A percentile compares a stretch with the other conserved stretches of the same genome.
phyloP scores from a whole-genome alignment of 1,284 basidiomycete species.

The Cryptococcus neoformans region DNA sequence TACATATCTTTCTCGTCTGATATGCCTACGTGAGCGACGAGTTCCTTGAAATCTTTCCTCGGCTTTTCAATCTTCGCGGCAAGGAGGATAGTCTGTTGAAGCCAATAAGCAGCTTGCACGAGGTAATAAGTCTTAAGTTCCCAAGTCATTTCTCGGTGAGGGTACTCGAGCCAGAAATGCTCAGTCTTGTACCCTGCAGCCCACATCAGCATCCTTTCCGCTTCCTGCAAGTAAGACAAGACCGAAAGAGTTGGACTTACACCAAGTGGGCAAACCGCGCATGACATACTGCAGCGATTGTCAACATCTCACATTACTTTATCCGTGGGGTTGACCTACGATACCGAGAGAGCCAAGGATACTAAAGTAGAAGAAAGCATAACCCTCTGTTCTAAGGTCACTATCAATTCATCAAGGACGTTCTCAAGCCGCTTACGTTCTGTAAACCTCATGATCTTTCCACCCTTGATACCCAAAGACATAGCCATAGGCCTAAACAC shows the following conservation, averaged over 20 bases:
- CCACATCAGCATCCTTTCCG: too few relatives aligned
- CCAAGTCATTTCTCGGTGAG: conserved; percentile 82
- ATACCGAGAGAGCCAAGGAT: conserved; percentile 70
- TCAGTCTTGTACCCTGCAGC: conserved; percentile 63
- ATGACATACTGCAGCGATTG: conserved; percentile 67
- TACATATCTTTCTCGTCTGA: neutral
- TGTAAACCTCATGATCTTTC: conserved; percentile 76
- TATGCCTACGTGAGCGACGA: conserved; percentile 57
- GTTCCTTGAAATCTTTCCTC: conserved; percentile 83
- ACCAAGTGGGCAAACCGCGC: conserved; percentile 80
- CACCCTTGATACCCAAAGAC: conserved; percentile 61
- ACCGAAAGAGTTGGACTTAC: conserved; percentile 31
- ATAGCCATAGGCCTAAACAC: conserved; percentile 69
- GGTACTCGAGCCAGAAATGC: conserved; percentile 82
- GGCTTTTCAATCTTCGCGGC: conserved; percentile 86
- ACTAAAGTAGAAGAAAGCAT: conserved; percentile 77
- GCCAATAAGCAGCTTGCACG: conserved; percentile 86
- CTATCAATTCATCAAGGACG: neutral
- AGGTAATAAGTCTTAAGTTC: conserved; percentile 91
- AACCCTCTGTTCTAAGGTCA: conserved; percentile 56
- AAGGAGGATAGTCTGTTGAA: conserved; percentile 87
- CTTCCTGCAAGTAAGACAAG: conserved; percentile 13
- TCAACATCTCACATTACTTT: neutral
- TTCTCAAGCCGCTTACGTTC: conserved; percentile 56
- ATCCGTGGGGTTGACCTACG: neutral